Evolutionary conservation across 2,329 filamentous ascomycete species (phyloP), one percentile per base, ranked within the genome.

Genomic region (Botryotinia narcissicola): DNA sequence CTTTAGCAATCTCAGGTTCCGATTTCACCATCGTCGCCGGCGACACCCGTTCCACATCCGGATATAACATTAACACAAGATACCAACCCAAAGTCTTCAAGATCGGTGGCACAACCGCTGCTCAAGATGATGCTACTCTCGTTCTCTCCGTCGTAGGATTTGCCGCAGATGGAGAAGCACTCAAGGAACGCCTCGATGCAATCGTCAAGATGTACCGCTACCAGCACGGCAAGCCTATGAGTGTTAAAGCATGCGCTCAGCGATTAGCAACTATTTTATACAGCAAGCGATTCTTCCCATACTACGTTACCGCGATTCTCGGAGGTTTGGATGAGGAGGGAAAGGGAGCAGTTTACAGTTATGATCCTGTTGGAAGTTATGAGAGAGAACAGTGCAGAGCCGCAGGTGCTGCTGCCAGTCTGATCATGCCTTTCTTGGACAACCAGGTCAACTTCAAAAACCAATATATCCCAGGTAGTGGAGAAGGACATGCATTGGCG

Each of bases 391-490:
- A 97, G 85, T 98, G 95, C 85, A 91, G 95, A 77, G 95, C 96
- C 51, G 96, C 93, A 60, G 96, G 96, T 79, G 95, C 96, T 22
- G 95, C 95, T 32, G 92, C 94, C 71, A 96, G 93, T 80, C 85
- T 99, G 83, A 99, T 99, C 84, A 99, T 98, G 93, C 96, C 96
- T 1, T 99, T 99, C 87, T 85, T 99, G 81, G 96, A 99, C 84
- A 99, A 99, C 83, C 97, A 99, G 85, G 96, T 99, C 86, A 98
- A 98, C 86, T 95, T 95, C 87, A 99, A 98, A 89, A 99, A 99
- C 83, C 95, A 98, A 86, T 97, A 97, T 82, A 87, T 96, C 73
- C 94, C 95, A 18, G 93, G 92, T 64, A 95, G 93, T 79, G 94
- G 94, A 73, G 88, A 89, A 75, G 95, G 95, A 61, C 93, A 97